A percentile compares a stretch with the other conserved stretches of the same genome.
These are phyloP conservation scores for Fusarium redolens DNA, from an alignment of 2,329 filamentous ascomycete genomes.

Conservation along the genomic window DNA sequence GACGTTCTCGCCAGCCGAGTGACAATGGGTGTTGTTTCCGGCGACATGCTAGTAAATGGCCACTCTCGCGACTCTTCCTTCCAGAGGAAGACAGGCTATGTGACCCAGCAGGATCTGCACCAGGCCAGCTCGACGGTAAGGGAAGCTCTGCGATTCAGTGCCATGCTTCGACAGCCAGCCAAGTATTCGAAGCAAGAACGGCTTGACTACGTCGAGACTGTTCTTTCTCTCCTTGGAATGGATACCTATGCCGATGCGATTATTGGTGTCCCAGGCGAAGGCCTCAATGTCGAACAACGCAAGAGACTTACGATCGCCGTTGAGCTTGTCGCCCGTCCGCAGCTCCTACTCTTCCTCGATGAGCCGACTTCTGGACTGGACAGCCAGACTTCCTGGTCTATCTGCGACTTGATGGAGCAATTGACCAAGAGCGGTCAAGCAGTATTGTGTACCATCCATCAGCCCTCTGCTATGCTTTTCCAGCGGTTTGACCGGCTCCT, in stretches of 20 bases:
- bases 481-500: slow-evolving; percentile 46
- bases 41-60: slow-evolving; percentile 75
- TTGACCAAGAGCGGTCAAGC: slow-evolving; percentile 63
- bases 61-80: slow-evolving; percentile 78
- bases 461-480: slow-evolving; percentile 55
- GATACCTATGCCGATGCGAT: slow-evolving; percentile 70
- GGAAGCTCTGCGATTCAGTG: slow-evolving; percentile 84
- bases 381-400: slow-evolving; percentile 68
- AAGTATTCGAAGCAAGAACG: slow-evolving; percentile 76
- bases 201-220: slow-evolving; percentile 82
- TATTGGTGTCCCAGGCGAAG: slow-evolving; percentile 68
- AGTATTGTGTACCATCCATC: slow-evolving; percentile 48
- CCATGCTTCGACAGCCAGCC: slow-evolving; percentile 80
- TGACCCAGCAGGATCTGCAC: slow-evolving; percentile 91
- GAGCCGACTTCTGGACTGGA: slow-evolving; percentile 71
- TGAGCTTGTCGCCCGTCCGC: slow-evolving; percentile 63
- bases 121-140: slow-evolving; percentile 82
- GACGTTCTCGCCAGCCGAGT: slow-evolving; percentile 84
- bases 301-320: slow-evolving; percentile 69
- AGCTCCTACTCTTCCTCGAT: slow-evolving; percentile 68
- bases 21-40: slow-evolving; percentile 86
- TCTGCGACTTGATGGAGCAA: slow-evolving; percentile 67
- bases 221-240: slow-evolving; percentile 71
- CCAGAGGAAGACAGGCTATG: slow-evolving; percentile 88
- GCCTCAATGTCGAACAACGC: slow-evolving; percentile 68